A percentile compares a stretch with the other conserved stretches of the same genome.
Conservation (phyloP, 1,284 basidiomycete species). For the Apiotrichum gracile region DNA sequence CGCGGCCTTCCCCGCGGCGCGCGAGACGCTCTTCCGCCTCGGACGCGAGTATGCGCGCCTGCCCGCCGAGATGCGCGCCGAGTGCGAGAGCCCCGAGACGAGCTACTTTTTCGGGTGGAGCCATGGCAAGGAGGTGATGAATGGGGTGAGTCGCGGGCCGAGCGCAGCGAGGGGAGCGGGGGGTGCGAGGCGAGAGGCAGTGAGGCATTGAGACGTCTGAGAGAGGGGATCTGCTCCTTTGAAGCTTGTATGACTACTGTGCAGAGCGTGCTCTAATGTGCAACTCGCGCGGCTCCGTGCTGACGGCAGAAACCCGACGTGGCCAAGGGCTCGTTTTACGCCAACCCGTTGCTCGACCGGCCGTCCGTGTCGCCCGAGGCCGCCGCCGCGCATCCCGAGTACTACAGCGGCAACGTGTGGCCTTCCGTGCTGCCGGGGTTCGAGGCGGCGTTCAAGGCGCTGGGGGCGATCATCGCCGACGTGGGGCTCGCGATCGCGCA, state of each 20-base stretch:
- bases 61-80: slow-evolving; percentile 59
- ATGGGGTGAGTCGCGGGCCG: slow-evolving; percentile 57
- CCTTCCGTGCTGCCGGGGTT: slow-evolving; percentile 64
- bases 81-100: slow-evolving; percentile 52
- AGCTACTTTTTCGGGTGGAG: slow-evolving; percentile 72
- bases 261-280: no score
- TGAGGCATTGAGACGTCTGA: no score
- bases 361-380: slow-evolving; percentile 57
- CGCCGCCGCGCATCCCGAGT: slow-evolving; percentile 60
- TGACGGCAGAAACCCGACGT: slow-evolving; percentile 52
- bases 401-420: slow-evolving; percentile 53
- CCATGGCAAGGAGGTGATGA: slow-evolving; percentile 94
- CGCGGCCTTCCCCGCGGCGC: slow-evolving; percentile 54
- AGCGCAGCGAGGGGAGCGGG: not conserved
- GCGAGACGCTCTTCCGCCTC: slow-evolving; percentile 65
- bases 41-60: slow-evolving; percentile 68
- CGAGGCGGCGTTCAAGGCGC: slow-evolving; percentile 75
- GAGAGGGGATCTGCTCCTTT: no score
- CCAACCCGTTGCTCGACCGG: slow-evolving; percentile 68
- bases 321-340: slow-evolving; percentile 87
- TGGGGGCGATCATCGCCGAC: slow-evolving; percentile 64
- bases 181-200: not conserved
- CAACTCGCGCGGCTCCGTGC: not conserved
- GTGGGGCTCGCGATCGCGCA: slow-evolving; percentile 71
- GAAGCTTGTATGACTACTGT: no score